Percentiles rank a stretch among this genome's conserved stretches.
These are phyloP conservation scores for Aureobasidium vineae DNA, from an alignment of 2,329 filamentous ascomycete genomes.

Conservation along the genomic window DNA sequence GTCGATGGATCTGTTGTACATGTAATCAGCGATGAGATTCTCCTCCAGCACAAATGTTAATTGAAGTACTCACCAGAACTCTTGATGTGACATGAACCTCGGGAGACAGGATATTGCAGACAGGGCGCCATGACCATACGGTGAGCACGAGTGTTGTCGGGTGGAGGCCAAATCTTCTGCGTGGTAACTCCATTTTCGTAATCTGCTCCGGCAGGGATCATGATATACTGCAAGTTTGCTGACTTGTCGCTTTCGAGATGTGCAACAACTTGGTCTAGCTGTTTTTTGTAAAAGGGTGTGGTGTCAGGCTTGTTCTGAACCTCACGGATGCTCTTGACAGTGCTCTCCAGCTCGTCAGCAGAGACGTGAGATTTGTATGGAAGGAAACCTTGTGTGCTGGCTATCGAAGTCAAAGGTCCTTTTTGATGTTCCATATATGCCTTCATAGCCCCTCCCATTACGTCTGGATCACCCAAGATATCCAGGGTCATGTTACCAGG, in stretches of 20 bases:
- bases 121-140: constrained; percentile 35
- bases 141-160: constrained; percentile 30
- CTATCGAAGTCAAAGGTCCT: constrained; percentile 38
- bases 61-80: constrained; percentile 27
- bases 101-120: constrained; percentile 36
- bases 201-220: constrained; percentile 36
- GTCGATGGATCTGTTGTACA: constrained; percentile 25
- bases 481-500: constrained; percentile 35
- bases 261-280: constrained; percentile 38
- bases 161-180: constrained; percentile 35
- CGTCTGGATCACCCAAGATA: constrained; percentile 36
- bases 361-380: constrained; percentile 39
- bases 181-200: constrained; percentile 34
- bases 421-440: constrained; percentile 36
- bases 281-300: constrained; percentile 39
- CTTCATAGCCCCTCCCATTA: constrained; percentile 39
- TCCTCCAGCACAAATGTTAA: not conserved
- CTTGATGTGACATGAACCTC: constrained; percentile 39
- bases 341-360: constrained; percentile 37
- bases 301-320: constrained; percentile 30
- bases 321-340: constrained; percentile 36
- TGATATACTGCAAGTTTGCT: constrained; percentile 41
- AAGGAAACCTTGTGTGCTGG: constrained; percentile 41
- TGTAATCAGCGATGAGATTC: not conserved
- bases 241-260: constrained; percentile 40